Evolutionary conservation across 805 yeast species (phyloP), one percentile per base, ranked within the genome.

Genomic region (Starmera caribaea): DNA sequence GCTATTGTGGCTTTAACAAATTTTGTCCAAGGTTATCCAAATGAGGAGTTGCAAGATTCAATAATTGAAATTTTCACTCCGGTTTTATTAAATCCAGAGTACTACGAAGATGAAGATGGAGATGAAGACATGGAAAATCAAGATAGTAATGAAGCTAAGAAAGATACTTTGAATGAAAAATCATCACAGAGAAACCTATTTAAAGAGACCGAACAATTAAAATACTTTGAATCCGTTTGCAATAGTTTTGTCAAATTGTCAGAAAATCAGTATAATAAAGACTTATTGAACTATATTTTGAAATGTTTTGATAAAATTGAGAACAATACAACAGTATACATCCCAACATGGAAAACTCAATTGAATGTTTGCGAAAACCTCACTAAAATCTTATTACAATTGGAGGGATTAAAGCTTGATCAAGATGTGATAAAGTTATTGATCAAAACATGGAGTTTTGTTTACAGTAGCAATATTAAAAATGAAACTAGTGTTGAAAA

Each of bases 321-420:
- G 51, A 47, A 26, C 43, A 54, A 39, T 35, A 55, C 38, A 39
- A 37, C 16, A 35, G 59, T 29, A 38, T 52, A 49, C 32, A 49
- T 64, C 1, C 61, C 63, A 38, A 72, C 85, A 1, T 82, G 90
- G 90, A 69, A 81, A 47, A 66, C 80, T 2, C 75, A 76, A 46
- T 42, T 69, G 2, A 65, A 68, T 1, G 59, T 62, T 15, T 68
- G 64, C 45, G 77, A 73, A 38, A 61, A 65, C 9, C 55, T 73
- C 24, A 51, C 39, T 2, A 41, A 43, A 8, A 29, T 63, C 10
- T 38, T 49, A 2, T 45, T 47, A 13, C 45, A 32, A 14, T 40
- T 49, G 39, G 29, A 13, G 7, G 37, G 39, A 32, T 6, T 30
- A 5, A 17, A 21, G 3, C 27, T 53, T 5, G 37, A 48, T 28